Base-by-base conservation (phyloP, 176 grass and related monocot species). In the Raddia distichophylla region DNA sequence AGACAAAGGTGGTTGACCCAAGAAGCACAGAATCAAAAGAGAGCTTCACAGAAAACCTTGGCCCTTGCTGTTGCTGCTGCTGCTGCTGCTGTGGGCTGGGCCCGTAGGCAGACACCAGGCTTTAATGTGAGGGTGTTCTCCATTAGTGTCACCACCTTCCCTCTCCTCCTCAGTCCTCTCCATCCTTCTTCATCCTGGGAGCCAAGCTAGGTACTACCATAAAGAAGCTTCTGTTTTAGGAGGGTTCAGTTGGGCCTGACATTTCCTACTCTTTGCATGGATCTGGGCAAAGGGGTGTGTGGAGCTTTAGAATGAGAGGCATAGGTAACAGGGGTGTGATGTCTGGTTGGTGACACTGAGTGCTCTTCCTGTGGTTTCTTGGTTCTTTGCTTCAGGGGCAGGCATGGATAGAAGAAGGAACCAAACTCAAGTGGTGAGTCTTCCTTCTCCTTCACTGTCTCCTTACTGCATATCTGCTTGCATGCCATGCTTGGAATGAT, bases 341-440 rank as follows among this genome's bases (percentile, higher is more conserved):
- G 5, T 42, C 27, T 32, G 42, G 6, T 66, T 72, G 49, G 22
- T 50, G 75, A 52, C 22, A 52, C 22, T 27, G 69, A 52, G 11
- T 71, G 15, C 20, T 53, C 20, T 53, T 33, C 55, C 75, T 75
- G 42, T 4, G 51, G 75, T 57, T 77, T 74, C 62, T 87, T 33
- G 80, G 64, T 80, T 83, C 62, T 62, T 87, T 42, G n/a, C 69
- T 84, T 74, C 42, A 71, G 57, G 75, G 81, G 33, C 71, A 93
- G 32, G 11, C 80, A 73, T 91, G 91, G 89, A 91, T 57, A 85
- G 80, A 73, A 85, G 80, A 73, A 69, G 89, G 63, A 90, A 80
- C 57, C 76, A 86, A 60, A 69, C 94, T 90, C 89, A 85, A 75
- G 18, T 82, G 87, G 94, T 94, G 75, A 82, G 82, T 86, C 67